phyloP scores from a whole-genome alignment of 2,329 filamentous ascomycete species.

The Westerdykella ornata region DNA sequence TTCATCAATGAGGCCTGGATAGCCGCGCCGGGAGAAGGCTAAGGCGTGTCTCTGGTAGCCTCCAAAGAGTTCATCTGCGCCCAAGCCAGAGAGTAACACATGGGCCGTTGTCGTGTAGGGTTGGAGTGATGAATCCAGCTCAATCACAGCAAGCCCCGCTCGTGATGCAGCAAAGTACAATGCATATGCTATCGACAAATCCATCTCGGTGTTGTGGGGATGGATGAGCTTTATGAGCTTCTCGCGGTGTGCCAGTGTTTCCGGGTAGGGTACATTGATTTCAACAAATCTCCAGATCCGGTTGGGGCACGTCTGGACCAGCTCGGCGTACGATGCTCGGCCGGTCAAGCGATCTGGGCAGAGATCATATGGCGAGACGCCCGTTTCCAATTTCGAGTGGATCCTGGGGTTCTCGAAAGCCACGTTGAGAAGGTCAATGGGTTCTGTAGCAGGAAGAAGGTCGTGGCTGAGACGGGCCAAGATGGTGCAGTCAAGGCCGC shows the following conservation, averaged over 20 bases:
- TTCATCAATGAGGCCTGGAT: constrained; percentile 68
- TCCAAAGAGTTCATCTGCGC: constrained; percentile 92
- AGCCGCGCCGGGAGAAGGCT: constrained; percentile 65
- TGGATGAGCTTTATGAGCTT: constrained; percentile 71
- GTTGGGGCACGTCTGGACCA: constrained; percentile 59
- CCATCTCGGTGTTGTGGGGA: constrained; percentile 98
- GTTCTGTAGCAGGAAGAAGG: constrained; percentile 59
- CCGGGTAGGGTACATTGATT: constrained; percentile 75
- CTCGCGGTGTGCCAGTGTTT: constrained; percentile 62
- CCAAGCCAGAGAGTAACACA: constrained; percentile 83
- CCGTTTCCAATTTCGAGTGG: constrained; percentile 33
- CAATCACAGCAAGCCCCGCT: constrained; percentile 42
- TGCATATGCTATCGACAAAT: constrained; percentile 85
- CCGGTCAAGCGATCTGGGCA: constrained; percentile 91
- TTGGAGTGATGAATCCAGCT: constrained; percentile 20
- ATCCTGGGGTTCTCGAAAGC: constrained; percentile 89
- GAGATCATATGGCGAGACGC: constrained; percentile 58
- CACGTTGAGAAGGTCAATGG: constrained; percentile 86
- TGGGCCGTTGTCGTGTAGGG: constrained; percentile 64
- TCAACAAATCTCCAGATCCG: constrained; percentile 78
- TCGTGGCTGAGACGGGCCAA: constrained; percentile 76
- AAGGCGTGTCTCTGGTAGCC: constrained; percentile 80
- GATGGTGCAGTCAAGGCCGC: constrained; percentile 86
- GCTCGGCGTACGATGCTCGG: constrained; percentile 69
- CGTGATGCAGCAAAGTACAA: constrained; percentile 93